A percentile compares a stretch with the other conserved stretches of the same genome.
phyloP scores from a whole-genome alignment of 2,329 filamentous ascomycete genomes.

The Colletotrichum euphorbiae region DNA sequence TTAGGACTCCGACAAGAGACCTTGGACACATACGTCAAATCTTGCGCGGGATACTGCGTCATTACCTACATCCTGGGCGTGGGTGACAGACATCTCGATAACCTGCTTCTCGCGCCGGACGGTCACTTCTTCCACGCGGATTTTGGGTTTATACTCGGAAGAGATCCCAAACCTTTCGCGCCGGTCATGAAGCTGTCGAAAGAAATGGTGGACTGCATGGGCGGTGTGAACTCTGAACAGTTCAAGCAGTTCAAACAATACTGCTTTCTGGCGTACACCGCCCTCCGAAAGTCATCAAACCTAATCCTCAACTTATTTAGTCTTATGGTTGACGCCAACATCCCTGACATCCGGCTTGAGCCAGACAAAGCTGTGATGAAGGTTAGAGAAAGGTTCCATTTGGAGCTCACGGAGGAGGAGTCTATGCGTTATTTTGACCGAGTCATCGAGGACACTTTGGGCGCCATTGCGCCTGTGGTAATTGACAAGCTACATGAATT shows the following conservation, averaged over 20 bases:
- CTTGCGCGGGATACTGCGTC: slow-evolving; percentile 96
- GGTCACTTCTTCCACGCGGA: slow-evolving; percentile 98
- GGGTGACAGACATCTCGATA: slow-evolving; percentile 95
- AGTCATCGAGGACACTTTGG: slow-evolving; percentile 90
- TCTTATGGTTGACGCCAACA: slow-evolving; percentile 97
- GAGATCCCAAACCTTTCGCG: slow-evolving; percentile 96
- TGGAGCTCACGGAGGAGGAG: slow-evolving; percentile 93
- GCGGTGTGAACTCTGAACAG: slow-evolving; percentile 81
- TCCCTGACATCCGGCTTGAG: slow-evolving; percentile 92
- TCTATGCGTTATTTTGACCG: slow-evolving; percentile 88
- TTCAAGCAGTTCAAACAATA: slow-evolving; percentile 95
- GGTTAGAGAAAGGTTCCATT: slow-evolving; percentile 92
- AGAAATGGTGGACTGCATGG: slow-evolving; percentile 99
- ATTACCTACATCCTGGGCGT: slow-evolving; percentile 98
- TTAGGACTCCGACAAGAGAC: slow-evolving; percentile 91
- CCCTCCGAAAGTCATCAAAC: slow-evolving; percentile 88
- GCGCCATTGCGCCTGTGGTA: slow-evolving; percentile 89
- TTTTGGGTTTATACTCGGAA: slow-evolving; percentile 97
- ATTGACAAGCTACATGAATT: slow-evolving; percentile 96
- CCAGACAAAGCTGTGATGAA: slow-evolving; percentile 95
- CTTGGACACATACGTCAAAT: slow-evolving; percentile 95
- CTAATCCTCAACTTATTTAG: slow-evolving; percentile 95
- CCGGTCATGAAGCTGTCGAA: slow-evolving; percentile 97
- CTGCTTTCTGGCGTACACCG: slow-evolving; percentile 94
- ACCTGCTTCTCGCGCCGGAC: slow-evolving; percentile 88